Base-by-base conservation (phyloP, 225 moss, liverwort and hornwort species). In the Physcomitrellopsis africana region DNA sequence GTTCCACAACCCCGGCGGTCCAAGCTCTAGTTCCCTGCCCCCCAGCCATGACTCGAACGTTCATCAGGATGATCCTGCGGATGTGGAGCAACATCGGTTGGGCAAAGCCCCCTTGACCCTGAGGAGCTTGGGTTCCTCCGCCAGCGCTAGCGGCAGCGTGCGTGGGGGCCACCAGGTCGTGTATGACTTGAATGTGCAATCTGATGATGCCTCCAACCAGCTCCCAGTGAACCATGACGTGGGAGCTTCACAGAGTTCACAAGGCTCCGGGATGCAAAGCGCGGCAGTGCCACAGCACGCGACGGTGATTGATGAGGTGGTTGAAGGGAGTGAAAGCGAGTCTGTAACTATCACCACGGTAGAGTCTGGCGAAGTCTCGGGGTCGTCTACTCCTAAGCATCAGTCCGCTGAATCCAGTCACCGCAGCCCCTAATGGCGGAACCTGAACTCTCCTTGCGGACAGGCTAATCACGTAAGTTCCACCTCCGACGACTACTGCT, bases 331-430 rank as follows among this genome's bases (percentile, higher is more conserved):
- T 17, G 18, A 47, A 11, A 23, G 59, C 6, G 59, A 71, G 44
- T 59, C 71, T 17, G 11, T 59, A 47, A 47, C 58, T 27, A 27
- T 47, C 47, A 69, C 69, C 9, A 20, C 41, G 1, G 14, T 69
- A n/a, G 59, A 71, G 5, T 46, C 59, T 11, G n/a, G 47, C 4
- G 71, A 60, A 0, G 3, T 27, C 22, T 59, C 59, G 11, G 46
- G n/a, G 16, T 0, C 59, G 57, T 71, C 59, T 6, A 46, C 59
- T 10, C 59, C 59, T 27, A 6, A 59, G 27, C 59, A 71, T 16
- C 71, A 60, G 11, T 45, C 58, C 24, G 58, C 58, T 43, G 70
- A 70, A 56, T 26, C 58, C 17, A 56, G 43, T 47, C 47, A 44
- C 8, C 46, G 71, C 0, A 71, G 59, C 2, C 46, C 59, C 0